Evolutionary conservation across 2,329 filamentous ascomycete species (phyloP).

Genomic region (Eutypa lata): DNA sequence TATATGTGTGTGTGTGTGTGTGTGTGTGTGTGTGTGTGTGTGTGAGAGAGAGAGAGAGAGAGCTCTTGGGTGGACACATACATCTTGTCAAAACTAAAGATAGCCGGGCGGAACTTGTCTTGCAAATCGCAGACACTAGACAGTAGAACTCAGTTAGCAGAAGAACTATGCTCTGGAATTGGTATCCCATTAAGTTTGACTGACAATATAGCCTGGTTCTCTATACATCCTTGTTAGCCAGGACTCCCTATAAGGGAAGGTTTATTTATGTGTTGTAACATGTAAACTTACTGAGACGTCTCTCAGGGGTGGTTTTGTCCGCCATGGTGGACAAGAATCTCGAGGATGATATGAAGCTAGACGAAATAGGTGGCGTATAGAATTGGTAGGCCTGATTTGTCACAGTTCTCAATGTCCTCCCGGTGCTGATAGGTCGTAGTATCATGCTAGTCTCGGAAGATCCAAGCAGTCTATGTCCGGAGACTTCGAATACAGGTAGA

Average conservation of each 20-base stretch:
- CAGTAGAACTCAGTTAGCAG: constrained; percentile 9
- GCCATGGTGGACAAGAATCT: constrained; percentile 15
- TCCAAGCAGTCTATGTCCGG: not conserved
- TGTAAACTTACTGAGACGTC: constrained; percentile 20
- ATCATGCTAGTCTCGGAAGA: not conserved
- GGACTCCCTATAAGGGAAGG: not conserved
- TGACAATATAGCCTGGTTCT: constrained; percentile 50
- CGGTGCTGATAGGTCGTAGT: not conserved
- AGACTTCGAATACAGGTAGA: not conserved
- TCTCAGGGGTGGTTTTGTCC: constrained; percentile 14
- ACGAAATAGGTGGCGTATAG: not conserved
- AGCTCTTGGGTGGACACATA: constrained; percentile 36
- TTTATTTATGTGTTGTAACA: not conserved
- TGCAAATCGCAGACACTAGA: constrained; percentile 87
- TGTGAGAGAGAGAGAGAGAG: not conserved
- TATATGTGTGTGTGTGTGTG: no score
- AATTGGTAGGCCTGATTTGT: not conserved
- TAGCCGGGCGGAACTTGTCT: constrained; percentile 83
- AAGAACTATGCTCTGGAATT: not conserved
- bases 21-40: no score
- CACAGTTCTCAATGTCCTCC: not conserved
- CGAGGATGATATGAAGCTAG: not conserved
- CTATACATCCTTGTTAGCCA: constrained; percentile 26
- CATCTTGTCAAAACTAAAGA: constrained; percentile 83
- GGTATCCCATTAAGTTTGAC: constrained; percentile 23